Evolutionary conservation across 1,139 yeast species (phyloP).

Genomic region (Entelexis paramagnoliae): DNA sequence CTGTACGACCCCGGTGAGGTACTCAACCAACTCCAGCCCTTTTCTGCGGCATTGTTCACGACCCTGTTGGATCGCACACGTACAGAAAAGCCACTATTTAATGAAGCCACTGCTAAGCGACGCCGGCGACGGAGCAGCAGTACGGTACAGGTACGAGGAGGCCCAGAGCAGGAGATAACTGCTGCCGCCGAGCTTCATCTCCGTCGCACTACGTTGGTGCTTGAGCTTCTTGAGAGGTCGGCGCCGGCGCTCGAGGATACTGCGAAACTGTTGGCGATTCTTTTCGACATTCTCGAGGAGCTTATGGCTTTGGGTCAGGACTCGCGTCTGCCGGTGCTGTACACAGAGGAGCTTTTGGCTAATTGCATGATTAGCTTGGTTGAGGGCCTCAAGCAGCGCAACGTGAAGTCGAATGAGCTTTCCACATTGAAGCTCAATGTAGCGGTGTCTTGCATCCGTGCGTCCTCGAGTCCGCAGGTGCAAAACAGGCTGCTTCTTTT

Average conservation of each 20-base stretch:
- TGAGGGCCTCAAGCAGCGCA: slow-evolving; percentile 31
- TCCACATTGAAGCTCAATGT: slow-evolving; percentile 85
- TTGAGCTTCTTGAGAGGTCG: slow-evolving; percentile 61
- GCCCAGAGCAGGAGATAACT: slow-evolving; percentile 14
- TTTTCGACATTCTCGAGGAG: slow-evolving; percentile 69
- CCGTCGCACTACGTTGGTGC: slow-evolving; percentile 62
- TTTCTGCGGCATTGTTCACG: slow-evolving; percentile 42
- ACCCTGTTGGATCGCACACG: slow-evolving; percentile 41
- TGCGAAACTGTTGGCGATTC: slow-evolving; percentile 39
- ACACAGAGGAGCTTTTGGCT: slow-evolving; percentile 84
- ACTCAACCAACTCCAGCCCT: slow-evolving; percentile 38
- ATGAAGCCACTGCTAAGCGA: slow-evolving; percentile 41
- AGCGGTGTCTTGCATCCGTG: slow-evolving; percentile 79
- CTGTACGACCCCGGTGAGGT: slow-evolving; percentile 50
- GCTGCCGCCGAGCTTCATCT: slow-evolving; percentile 63
- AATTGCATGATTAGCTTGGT: slow-evolving; percentile 72
- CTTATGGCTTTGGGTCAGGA: slow-evolving; percentile 81
- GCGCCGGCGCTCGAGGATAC: slow-evolving; percentile 15
- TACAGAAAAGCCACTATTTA: slow-evolving; percentile 28
- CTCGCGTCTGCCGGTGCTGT: slow-evolving; percentile 81
- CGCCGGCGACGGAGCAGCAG: slow-evolving; percentile 24
- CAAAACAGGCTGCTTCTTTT: slow-evolving; percentile 80
- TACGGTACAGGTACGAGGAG: slow-evolving; percentile 30
- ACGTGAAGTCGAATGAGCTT: slow-evolving; percentile 29
- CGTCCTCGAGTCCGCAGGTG: slow-evolving; percentile 85